Percentiles rank a stretch among this genome's conserved stretches.
phyloP scores from a whole-genome alignment of 345 rosid species.

The Laguncularia racemosa region DNA sequence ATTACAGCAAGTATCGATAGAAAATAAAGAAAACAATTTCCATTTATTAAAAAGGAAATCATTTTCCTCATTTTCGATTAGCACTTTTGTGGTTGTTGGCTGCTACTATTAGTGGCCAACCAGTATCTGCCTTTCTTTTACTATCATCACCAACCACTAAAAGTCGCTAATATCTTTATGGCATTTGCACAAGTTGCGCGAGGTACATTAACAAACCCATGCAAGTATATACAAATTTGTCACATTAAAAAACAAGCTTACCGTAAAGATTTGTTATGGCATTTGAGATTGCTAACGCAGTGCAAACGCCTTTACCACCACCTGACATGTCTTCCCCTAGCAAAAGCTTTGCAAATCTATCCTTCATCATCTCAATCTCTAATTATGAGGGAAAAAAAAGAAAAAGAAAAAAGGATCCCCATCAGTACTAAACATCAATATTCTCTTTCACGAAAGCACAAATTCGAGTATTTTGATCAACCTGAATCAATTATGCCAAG shows the following conservation, averaged over 20 bases:
- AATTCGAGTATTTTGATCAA: conserved; percentile 1
- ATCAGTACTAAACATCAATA: not conserved
- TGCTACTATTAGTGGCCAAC: no score
- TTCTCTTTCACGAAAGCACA: not conserved
- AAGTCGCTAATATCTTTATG: no score
- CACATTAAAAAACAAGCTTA: conserved; percentile 14
- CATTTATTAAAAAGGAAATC: no score
- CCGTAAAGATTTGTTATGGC: conserved; percentile 93
- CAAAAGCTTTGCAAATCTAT: conserved; percentile 82
- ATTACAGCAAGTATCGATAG: no score
- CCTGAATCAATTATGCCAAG: conserved; percentile 49
- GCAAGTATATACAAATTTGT: not conserved
- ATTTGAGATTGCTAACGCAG: conserved; percentile 86
- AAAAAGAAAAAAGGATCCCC: no score
- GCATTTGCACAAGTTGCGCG: no score
- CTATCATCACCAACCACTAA: no score
- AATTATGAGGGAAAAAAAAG: not conserved
- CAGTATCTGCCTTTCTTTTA: no score
- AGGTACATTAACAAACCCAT: no score
- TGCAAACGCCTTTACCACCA: conserved; percentile 87
- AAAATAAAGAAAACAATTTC: no score
- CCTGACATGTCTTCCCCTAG: conserved; percentile 99
- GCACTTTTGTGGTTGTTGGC: no score
- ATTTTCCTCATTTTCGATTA: no score
- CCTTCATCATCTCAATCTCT: conserved; percentile 87